Base-by-base conservation (phyloP, 192 early-diverging fungal genomes). In the Gaertneriomyces semiglobifer region DNA sequence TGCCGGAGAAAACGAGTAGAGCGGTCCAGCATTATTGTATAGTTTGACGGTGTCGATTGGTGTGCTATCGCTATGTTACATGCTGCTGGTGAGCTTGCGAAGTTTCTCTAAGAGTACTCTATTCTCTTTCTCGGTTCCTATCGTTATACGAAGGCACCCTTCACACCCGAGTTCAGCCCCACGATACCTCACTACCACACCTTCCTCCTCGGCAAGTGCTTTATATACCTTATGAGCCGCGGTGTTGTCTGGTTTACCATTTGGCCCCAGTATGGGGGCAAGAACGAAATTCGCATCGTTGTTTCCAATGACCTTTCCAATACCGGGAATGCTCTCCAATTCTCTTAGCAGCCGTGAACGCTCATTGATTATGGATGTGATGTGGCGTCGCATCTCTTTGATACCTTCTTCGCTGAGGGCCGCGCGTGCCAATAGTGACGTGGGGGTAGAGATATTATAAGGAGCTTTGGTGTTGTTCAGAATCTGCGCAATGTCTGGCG, bases 391-490 rank as follows among this genome's bases (percentile, higher is more conserved):
- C 89, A 96, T 96, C 39, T 75, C 79, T 11, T 58, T 69, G 20
- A 96, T 62, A 40, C 90, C 91, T 25, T 80, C 76, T 42, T 78
- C 74, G 46, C 83, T 81, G 33, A 99, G 82, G 5, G 98, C 98
- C 4, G 86, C 73, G 50, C 80, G 79, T 10, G 91, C 96, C 42
- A 94, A 77, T 38, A 79, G 62, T 58, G 94, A 89, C 40, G 93
- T 89, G 43, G 89, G 86, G 14, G 94, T 92, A 38, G 89, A 91
- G 54, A 99, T 90, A 74, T 96, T 99, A 81, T 99, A 99, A 7
- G 98, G 98, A 18, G 98, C 98, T 78, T 99, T 99, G 61, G 95
- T 89, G 46, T 93, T 96, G 81, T 98, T 98, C 77, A 99, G 84
- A 60, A 94, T 84, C 14, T 74, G 70, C n/a, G 96, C 89, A 59